Base-by-base conservation (phyloP, 139 green algal genomes). In the Parachlorella kessleri region DNA sequence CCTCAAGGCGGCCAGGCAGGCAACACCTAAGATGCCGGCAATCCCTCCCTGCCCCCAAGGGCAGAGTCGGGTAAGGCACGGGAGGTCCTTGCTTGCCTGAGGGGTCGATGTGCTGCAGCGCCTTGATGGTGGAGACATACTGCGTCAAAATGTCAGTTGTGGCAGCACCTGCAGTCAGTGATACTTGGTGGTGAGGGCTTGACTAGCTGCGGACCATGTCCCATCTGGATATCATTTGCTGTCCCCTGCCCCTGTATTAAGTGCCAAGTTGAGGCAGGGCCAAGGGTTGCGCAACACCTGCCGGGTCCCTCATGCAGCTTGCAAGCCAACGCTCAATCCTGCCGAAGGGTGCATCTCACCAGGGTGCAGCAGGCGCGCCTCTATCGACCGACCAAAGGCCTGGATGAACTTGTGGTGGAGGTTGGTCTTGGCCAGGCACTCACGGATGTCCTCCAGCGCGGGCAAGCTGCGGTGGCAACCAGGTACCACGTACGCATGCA, bases 131-230 rank as follows among this genome's bases (percentile, higher is more conserved):
- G 2, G 83, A 87, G 28, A 98, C 85, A 77, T 98, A 99, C 73
- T 95, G 92, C 71, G 91, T 66, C 23, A 99, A 91, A 74, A 99
- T 98, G 79, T 96, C 94, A 32, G 70, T 55, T 6, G 96, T 98
- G 30, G 91, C 85, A 24, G 95, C 96, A 42, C 96, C 96, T 79
- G 94, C 84, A 55, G n/a, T n/a, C n/a, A n/a, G n/a, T n/a, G n/a
- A n/a, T n/a, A n/a, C n/a, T n/a, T n/a, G n/a, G n/a, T n/a, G n/a
- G n/a, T n/a, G n/a, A n/a, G n/a, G n/a, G n/a, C n/a, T n/a, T n/a
- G n/a, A n/a, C n/a, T n/a, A n/a, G n/a, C n/a, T n/a, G n/a, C n/a
- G n/a, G n/a, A n/a, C n/a, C n/a, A n/a, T n/a, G n/a, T n/a, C n/a
- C n/a, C n/a, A n/a, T n/a, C n/a, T n/a, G n/a, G n/a, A n/a, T n/a